Base-by-base conservation (phyloP, 116 monocot species). In the Posidonia oceanica region DNA sequence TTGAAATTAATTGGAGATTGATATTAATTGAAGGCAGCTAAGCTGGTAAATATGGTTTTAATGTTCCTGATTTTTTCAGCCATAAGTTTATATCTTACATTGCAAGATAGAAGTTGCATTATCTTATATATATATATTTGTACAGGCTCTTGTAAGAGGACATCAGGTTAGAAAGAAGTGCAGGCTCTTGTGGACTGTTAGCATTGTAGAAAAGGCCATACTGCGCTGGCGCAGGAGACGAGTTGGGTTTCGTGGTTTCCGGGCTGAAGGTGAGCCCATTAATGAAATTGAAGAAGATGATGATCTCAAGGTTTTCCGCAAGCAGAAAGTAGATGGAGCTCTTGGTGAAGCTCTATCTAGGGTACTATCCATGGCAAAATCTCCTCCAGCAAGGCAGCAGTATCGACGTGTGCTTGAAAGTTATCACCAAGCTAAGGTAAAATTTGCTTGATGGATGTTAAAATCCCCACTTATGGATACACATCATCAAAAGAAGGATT, bases 91-190 rank as follows among this genome's bases (percentile, higher is more conserved):
- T 29, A 29, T 29, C 29, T 29, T 29, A 29, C 12, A 12, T 48
- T 48, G 48, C 11, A 48, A 48, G 12, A 48, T 48, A 48, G 7
- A 10, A 12, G 48, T 48, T 29, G 29, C 12, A 10, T 48, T 7
- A 48, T 48, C 7, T 29, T 29, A 29, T 29, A 29, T 29, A 29
- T 29, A 12, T 12, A 48, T 12, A 54, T 29, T 60, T 51, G 12
- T 29, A 64, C 83, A 97, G 97, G 97, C 91, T 61, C 82, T 80
- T 80, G 80, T 97, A 61, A 86, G 97, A 89, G 97, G 97, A 48
- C 75, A 87, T 81, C 97, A 87, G 64, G 82, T 78, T 36, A 85
- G 91, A 75, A 88, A 82, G 73, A 91, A 83, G 64, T 91, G 81
- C 69, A 85, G 77, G 48, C 14, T 91, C 39, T 39, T 85, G 29